Evolutionary conservation across 352 stramenopile genomes (phyloP), one percentile per base, ranked within the genome.

Genomic region (Pythium brassicae): DNA sequence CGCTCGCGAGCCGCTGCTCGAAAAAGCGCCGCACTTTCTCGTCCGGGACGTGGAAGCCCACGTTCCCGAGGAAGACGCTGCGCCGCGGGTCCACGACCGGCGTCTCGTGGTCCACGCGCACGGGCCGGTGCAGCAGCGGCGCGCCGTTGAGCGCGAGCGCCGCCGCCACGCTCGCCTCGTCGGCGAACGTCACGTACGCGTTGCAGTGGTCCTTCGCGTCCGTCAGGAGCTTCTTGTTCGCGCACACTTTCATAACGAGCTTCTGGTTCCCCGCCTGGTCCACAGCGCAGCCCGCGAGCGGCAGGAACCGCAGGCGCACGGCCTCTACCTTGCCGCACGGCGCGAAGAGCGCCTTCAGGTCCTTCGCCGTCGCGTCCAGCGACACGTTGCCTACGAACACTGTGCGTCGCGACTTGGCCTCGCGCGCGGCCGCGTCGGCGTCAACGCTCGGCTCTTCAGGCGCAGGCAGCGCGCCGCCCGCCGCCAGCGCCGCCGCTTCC

Each of bases 301-400:
- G 87, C 40, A 97, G 45, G 54, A 89, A 91, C 9, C 91, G 87
- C 29, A 97, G 65, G 22, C 91, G 78, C 52, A 96, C 83, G 26
- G 59, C 79, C 55, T 97, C 87, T 17, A 97, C 83, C 49, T 89
- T 83, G 50, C 91, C 91, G 47, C 86, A 97, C 19, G 69, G 60
- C 15, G 79, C 71, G 55, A 97, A 97, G 53, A 93, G 74, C 35
- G 72, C 75, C 66, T 84, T 85, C 14, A 97, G 50, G 49, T 91
- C 76, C 50, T 92, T 94, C 34, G 73, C 60, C 23, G 80, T 92
- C 49, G 87, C 80, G 35, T 87, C 86, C 9, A 96, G 70, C 42
- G 91, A 96, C 43, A 97, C 73, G 62, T 97, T 97, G 58, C 91
- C 91, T 19, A 97, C 89, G 58, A 97, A 97, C 15, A 97, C 71